These are phyloP conservation scores for Apostasia shenzhenica DNA, from an alignment of 106 monocot genomes.

Conservation along the genomic window DNA sequence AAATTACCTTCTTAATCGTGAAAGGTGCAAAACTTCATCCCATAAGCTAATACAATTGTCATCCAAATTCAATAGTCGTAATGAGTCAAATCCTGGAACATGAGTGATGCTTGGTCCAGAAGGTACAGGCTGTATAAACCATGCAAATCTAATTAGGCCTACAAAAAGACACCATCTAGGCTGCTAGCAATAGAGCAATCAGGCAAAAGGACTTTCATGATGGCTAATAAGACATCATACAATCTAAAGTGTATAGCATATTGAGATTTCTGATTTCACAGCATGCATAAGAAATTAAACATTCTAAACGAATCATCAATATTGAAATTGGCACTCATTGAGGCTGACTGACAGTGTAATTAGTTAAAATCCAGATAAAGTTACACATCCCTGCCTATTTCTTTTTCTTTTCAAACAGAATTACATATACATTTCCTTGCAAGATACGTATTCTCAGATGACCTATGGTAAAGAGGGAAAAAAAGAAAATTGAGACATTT, in stretches of 20 bases:
- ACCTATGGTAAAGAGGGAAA: not conserved
- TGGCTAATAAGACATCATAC: no score
- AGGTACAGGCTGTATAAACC: slow-evolving; percentile 30
- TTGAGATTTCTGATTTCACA: no score
- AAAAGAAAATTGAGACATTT: not conserved
- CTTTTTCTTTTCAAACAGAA: not conserved
- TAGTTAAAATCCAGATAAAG: not conserved
- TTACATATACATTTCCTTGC: not conserved
- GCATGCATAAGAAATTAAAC: no score
- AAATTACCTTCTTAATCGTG: slow-evolving; percentile 61
- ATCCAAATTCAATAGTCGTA: slow-evolving; percentile 82
- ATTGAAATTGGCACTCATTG: no score
- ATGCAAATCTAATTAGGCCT: slow-evolving; percentile 7
- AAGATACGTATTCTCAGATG: not conserved
- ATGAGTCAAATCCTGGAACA: slow-evolving; percentile 49
- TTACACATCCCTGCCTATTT: not conserved
- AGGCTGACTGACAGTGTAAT: not conserved
- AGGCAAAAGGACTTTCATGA: no score
- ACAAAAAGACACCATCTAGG: not conserved
- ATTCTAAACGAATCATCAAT: no score
- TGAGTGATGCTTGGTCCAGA: slow-evolving; percentile 7
- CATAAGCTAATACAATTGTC: slow-evolving; percentile 61
- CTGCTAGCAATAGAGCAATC: no score
- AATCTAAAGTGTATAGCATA: no score
- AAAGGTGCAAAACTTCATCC: slow-evolving; percentile 87